phyloP scores from a whole-genome alignment of 345 rosid species.

The Arabidopsis thaliana region DNA sequence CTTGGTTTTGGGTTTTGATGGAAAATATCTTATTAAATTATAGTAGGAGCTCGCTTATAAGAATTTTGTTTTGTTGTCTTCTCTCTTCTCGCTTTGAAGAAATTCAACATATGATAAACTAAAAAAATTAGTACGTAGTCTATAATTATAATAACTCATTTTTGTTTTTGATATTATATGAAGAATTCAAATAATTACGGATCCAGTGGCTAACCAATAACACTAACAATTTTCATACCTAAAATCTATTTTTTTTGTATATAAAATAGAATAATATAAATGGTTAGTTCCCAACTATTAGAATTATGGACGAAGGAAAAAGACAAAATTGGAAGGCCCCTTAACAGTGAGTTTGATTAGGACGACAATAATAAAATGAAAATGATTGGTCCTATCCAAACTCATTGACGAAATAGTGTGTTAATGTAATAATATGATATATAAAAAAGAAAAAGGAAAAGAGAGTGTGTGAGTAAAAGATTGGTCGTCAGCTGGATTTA shows the following conservation, averaged over 20 bases:
- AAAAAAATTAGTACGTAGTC: not conserved
- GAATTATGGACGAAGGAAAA: slow-evolving; percentile 1
- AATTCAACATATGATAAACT: not conserved
- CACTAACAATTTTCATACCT: not conserved
- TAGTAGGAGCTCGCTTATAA: not conserved
- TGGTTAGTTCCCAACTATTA: not conserved
- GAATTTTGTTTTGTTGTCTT: not conserved
- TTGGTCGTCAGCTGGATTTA: not conserved
- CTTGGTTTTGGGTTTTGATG: not conserved
- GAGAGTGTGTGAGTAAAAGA: not conserved
- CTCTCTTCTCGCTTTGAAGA: not conserved
- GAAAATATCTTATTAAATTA: not conserved
- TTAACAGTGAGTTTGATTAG: slow-evolving; percentile 12
- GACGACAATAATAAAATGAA: not conserved
- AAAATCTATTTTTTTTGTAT: not conserved
- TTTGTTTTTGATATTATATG: not conserved
- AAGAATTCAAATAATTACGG: not conserved
- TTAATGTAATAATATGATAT: not conserved
- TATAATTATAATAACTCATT: not conserved
- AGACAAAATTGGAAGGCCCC: slow-evolving; percentile 8
- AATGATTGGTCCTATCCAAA: slow-evolving; percentile 6
- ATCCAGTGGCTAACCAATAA: not conserved
- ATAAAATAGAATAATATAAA: not conserved
- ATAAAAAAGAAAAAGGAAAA: not conserved
- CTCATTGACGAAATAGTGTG: slow-evolving; percentile 9